A percentile compares a stretch with the other conserved stretches of the same genome.
phyloP scores from a whole-genome alignment of 495 filamentous ascomycete genomes.

The Podospora anserina region DNA sequence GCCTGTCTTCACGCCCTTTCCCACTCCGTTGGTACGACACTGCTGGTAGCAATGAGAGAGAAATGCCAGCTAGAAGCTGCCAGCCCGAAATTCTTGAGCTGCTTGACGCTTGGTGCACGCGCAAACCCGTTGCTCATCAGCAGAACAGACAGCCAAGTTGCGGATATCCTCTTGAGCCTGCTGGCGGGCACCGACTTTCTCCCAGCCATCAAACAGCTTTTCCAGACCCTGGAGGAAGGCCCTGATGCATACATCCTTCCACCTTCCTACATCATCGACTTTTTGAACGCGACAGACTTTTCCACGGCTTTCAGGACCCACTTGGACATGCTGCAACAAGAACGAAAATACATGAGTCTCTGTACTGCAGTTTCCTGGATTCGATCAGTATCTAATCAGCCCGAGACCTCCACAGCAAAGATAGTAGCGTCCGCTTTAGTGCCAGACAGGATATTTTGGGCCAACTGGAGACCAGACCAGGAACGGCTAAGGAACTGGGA shows the following conservation, averaged over 20 bases:
- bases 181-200: slow-evolving; percentile 15
- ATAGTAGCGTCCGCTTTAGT: slow-evolving; percentile 10
- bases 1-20: slow-evolving; percentile 20
- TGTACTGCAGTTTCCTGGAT: slow-evolving; percentile 21
- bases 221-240: slow-evolving; percentile 12
- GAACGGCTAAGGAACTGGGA: slow-evolving; percentile 21
- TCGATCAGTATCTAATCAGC: slow-evolving; percentile 2
- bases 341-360: slow-evolving; percentile 22
- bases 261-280: slow-evolving; percentile 9
- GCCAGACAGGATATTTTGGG: slow-evolving; percentile 15
- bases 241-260: slow-evolving; percentile 12
- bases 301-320: background rate
- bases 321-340: slow-evolving; percentile 6
- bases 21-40: background rate
- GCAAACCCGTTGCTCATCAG: slow-evolving; percentile 13
- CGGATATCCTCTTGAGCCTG: slow-evolving; percentile 16
- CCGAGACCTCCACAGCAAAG: slow-evolving; percentile 10
- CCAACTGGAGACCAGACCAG: slow-evolving; percentile 18
- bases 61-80: slow-evolving; percentile 3
- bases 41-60: slow-evolving; percentile 16
- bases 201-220: slow-evolving; percentile 11
- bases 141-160: slow-evolving; percentile 12
- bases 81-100: slow-evolving; percentile 17
- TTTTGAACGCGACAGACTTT: slow-evolving; percentile 12
- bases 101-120: slow-evolving; percentile 4